Evolutionary conservation across 176 grass and related monocot genomes (phyloP).

Genomic region (Phoenix dactylifera): DNA sequence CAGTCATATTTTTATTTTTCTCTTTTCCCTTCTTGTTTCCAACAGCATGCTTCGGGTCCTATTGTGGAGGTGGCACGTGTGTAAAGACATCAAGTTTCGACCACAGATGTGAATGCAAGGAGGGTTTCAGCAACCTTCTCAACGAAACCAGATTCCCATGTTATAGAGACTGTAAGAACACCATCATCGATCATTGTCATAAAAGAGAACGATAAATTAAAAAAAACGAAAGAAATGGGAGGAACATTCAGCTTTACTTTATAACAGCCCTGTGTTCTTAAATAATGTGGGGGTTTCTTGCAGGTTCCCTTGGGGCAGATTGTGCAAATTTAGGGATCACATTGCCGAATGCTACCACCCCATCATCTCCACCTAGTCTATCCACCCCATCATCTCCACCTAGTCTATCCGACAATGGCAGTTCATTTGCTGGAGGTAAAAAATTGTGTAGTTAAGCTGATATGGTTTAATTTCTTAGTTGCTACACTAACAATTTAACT

Average conservation of each 20-base stretch:
- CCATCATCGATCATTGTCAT: background rate
- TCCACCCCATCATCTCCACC: no score
- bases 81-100: conserved; percentile 34
- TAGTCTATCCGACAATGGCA: no score
- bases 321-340: background rate
- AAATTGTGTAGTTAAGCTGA: no score
- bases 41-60: conserved; percentile 51
- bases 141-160: conserved; percentile 63
- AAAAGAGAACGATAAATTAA: background rate
- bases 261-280: no score
- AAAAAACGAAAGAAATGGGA: no score
- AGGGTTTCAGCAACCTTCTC: conserved; percentile 70
- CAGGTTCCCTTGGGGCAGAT: background rate
- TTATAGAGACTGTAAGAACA: conserved; percentile 46
- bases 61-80: conserved; percentile 62
- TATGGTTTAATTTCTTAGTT: no score
- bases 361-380: background rate
- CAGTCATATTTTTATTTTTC: background rate
- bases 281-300: no score
- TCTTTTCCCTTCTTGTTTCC: background rate
- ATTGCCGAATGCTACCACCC: background rate
- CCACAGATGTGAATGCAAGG: conserved; percentile 57
- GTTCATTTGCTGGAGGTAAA: no score
- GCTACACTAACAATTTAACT: no score
- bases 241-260: no score